Base-by-base conservation (phyloP, 2,329 filamentous ascomycete species). In the Fusarium equiseti region DNA sequence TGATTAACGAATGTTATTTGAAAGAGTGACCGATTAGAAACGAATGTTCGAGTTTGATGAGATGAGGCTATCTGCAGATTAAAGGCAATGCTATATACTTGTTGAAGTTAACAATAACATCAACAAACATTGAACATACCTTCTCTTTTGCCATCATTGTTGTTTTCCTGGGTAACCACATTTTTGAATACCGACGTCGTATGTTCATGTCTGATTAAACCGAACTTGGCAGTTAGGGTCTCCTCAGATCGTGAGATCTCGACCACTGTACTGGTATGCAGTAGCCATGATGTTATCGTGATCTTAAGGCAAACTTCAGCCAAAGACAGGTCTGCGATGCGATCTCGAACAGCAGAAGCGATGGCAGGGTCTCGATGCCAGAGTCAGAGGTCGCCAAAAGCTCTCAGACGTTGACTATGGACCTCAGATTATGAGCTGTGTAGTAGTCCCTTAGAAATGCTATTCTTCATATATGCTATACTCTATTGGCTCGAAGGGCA, bases 141-240 rank as follows among this genome's bases (percentile, higher is more conserved):
- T 26, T 8, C 6, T 24, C 38, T 52, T 11, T 3, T n/a, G 12
- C 8, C 3, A 11, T 9, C 8, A 38, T 38, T 15, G 4, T 20
- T 16, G 0, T 22, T n/a, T 13, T 27, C 35, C 24, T 42, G 1
- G 50, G 50, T 29, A 53, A 53, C 50, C 12, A 6, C 12, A 29
- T 18, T 9, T 18, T 20, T 3, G 50, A 48, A 43, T 53, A 18
- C 50, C 35, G 40, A 38, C 2, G 35, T 11, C 18, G 35, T 38
- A n/a, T n/a, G 35, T 26, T 18, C 2, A n/a, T 53, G 35, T 53
- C 4, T 53, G 18, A 53, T 22, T 29, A 29, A 4, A 29, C 18
- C 12, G 18, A 8, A 1, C n/a, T 29, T 16, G 13, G 7, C 8
- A n/a, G n/a, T n/a, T n/a, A 4, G 2, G 11, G n/a, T 15, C 8